phyloP scores from a whole-genome alignment of 768 basidiomycete genomes.

The Boletus rex-veris region DNA sequence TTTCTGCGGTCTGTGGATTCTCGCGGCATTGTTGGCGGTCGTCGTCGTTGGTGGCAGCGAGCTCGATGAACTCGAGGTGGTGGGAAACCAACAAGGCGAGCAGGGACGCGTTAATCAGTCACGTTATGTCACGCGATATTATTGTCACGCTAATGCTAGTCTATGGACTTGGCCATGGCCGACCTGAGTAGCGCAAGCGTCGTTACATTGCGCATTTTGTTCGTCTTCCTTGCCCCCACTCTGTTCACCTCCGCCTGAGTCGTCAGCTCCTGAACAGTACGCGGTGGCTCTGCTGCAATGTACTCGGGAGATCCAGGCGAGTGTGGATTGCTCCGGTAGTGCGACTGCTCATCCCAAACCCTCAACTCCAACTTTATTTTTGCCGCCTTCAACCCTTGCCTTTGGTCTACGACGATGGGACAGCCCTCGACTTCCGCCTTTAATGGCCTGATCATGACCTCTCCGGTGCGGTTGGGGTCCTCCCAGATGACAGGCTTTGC shows the following conservation, averaged over 20 bases:
- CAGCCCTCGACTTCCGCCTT: conserved; percentile 29
- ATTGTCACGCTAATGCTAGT: conserved; percentile 11
- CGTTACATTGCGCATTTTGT: neutral
- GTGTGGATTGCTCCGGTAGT: conserved; percentile 42
- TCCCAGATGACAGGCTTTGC: conserved; percentile 27
- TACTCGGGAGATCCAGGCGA: conserved; percentile 50
- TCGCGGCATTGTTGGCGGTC: conserved; percentile 24
- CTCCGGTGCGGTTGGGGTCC: conserved; percentile 26
- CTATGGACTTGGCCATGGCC: conserved; percentile 15
- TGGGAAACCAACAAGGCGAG: conserved; percentile 27
- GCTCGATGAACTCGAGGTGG: conserved; percentile 1
- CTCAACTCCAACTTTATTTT: conserved; percentile 32
- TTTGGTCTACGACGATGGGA: conserved; percentile 46
- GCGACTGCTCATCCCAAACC: conserved; percentile 29
- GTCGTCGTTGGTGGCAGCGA: conserved; percentile 13
- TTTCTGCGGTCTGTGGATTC: conserved; percentile 28
- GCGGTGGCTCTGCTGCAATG: conserved; percentile 32
- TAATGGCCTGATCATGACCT: conserved; percentile 29
- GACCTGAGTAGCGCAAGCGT: conserved; percentile 17
- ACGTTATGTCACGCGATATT: conserved; percentile 24
- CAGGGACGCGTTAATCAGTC: conserved; percentile 21
- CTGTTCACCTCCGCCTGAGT: conserved; percentile 5
- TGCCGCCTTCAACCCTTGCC: conserved; percentile 39
- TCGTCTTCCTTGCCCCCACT: conserved; percentile 2
- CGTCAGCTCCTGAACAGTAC: conserved; percentile 20